These are phyloP conservation scores for Wickerhamiella vanderwaltii DNA, from an alignment of 805 yeast genomes.

Conservation along the genomic window DNA sequence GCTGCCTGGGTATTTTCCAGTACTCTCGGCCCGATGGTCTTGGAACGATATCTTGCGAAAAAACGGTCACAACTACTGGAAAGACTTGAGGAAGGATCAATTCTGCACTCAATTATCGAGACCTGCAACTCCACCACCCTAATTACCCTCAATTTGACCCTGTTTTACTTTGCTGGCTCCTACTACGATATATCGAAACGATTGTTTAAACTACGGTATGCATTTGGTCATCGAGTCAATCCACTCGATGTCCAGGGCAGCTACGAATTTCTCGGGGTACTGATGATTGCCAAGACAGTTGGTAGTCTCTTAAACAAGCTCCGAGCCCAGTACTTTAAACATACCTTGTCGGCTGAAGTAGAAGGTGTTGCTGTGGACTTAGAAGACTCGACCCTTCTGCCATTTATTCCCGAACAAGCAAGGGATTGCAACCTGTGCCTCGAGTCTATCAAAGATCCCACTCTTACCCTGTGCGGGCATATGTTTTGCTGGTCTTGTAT, in stretches of 20 bases:
- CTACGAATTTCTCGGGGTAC: conserved; percentile 58
- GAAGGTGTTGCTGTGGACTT: conserved; percentile 28
- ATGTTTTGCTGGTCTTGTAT: conserved; percentile 87
- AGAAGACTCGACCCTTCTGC: conserved; percentile 42
- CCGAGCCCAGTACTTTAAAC: conserved; percentile 11
- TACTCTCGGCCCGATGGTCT: conserved; percentile 48
- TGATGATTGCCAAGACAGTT: conserved; percentile 25
- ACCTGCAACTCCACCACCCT: conserved; percentile 28
- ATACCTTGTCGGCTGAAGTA: conserved; percentile 14
- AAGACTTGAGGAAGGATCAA: conserved; percentile 3
- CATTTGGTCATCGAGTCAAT: conserved; percentile 26
- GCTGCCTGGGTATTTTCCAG: conserved; percentile 49
- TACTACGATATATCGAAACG: conserved; percentile 72
- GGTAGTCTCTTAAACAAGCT: conserved; percentile 15
- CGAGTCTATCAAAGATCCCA: conserved; percentile 65
- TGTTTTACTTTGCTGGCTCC: conserved; percentile 72
- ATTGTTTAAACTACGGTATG: conserved; percentile 68
- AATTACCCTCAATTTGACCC: conserved; percentile 59
- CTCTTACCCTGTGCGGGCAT: conserved; percentile 86
- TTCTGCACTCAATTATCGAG: conserved; percentile 11
- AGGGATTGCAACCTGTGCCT: conserved; percentile 79
- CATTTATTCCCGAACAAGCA: conserved; percentile 57
- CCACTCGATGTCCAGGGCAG: conserved; percentile 29
- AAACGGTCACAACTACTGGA: conserved; percentile 18
- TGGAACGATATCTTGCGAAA: conserved; percentile 19